Evolutionary conservation across 2,329 filamentous ascomycete species (phyloP), one percentile per base, ranked within the genome.

Genomic region (Penicillium sp.): DNA sequence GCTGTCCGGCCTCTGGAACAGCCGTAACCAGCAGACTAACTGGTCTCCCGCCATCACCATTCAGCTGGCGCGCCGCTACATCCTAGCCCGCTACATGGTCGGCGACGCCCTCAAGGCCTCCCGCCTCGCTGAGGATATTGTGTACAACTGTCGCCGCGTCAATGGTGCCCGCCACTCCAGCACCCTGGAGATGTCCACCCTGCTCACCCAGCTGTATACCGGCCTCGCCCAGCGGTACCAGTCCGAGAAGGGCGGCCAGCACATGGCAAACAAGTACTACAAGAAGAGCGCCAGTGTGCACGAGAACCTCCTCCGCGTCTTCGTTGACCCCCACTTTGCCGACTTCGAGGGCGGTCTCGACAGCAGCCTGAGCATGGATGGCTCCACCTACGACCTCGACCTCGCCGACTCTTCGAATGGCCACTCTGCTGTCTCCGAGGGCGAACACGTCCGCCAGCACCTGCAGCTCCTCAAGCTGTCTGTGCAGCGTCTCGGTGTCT

Each of bases 101-200:
- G 74, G 74, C 38, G 75, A 78, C 46, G 69, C 71, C 22, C 63
- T 72, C 61, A 70, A 71, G 28, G 75, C 76, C n/a, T 56, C 77
- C 28, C 72, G 69, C 31, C 73, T 82, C 30, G 75, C 75, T 56
- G 79, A 81, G 63, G 76, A 79, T 56, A 80, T 81, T 41, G 74
- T 76, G 4, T 81, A 81, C 70, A 82, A 81, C 64, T 75, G 80
- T 61, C 75, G 76, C 22, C 76, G 79, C 28, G 78, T 78, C 22
- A 76, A 79, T 60, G 79, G 79, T 6, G 69, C 73, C 20, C 69
- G 74, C 18, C 71, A 79, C 50, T 66, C 71, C 1, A 70, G 70
- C 46, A 80, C 79, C 2, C 64, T 80, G 40, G 74, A 79, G 56
- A 75, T 76, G 50, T 77, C 75, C 40, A 70, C 73, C 44, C 69